phyloP scores from a whole-genome alignment of 1,284 basidiomycete species.

The Neonothopanus nambi region DNA sequence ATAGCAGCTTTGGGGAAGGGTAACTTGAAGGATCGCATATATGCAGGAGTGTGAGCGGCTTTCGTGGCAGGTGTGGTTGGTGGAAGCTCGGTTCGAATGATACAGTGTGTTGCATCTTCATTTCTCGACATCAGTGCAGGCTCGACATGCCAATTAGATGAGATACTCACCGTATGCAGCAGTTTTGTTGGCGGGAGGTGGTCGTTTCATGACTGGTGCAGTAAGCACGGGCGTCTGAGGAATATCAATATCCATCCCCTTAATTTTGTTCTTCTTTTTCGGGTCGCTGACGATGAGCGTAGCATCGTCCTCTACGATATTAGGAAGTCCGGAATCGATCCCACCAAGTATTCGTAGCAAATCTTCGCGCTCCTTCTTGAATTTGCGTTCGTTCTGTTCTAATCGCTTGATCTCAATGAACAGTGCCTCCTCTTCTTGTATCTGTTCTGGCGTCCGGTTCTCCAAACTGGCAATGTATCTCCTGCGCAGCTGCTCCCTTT shows the following conservation, averaged over 20 bases:
- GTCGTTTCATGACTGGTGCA: conserved; percentile 46
- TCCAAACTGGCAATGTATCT: conserved; percentile 86
- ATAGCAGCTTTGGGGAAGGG: conserved; percentile 74
- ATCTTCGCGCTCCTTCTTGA: conserved; percentile 89
- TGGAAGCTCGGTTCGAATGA: conserved; percentile 66
- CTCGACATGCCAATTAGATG: conserved; percentile 8
- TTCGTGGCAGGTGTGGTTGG: conserved; percentile 62
- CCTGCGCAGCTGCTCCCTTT: conserved; percentile 88
- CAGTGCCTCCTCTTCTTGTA: conserved; percentile 94
- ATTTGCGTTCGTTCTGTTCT: conserved; percentile 89
- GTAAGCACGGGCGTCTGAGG: conserved; percentile 49
- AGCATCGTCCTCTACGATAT: conserved; percentile 69
- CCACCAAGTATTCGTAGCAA: conserved; percentile 84
- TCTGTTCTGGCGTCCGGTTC: conserved; percentile 83
- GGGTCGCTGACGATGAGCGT: conserved; percentile 42
- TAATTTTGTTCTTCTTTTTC: conserved; percentile 56
- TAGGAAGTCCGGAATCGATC: conserved; percentile 81
- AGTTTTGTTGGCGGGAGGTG: conserved; percentile 45
- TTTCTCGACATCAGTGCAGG: conserved; percentile 11
- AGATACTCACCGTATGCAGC: conserved; percentile 53
- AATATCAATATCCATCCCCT: conserved; percentile 54
- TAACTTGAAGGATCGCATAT: conserved; percentile 82
- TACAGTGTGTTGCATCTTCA: conserved; percentile 73
- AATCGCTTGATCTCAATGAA: conserved; percentile 93
- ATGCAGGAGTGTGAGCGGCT: conserved; percentile 73